These are phyloP conservation scores for Triticum monococcum DNA, from an alignment of 176 grass and related monocot species.

Conservation along the genomic window DNA sequence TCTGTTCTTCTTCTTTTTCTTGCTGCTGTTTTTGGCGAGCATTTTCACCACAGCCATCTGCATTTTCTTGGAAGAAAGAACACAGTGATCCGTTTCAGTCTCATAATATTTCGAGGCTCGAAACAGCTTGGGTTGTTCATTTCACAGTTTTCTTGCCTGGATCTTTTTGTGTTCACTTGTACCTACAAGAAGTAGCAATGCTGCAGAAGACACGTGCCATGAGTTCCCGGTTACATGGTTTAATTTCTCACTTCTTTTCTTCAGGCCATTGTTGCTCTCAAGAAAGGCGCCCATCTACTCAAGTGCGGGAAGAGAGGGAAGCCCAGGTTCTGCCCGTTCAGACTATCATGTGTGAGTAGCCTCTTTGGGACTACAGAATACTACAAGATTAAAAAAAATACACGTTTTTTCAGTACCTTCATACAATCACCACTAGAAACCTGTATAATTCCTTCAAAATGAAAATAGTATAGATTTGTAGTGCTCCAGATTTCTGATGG, in stretches of 20 bases:
- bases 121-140: neutral
- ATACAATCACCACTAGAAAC: neutral
- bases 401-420: neutral
- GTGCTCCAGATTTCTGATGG: conserved; percentile 7
- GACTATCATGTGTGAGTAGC: conserved; percentile 74
- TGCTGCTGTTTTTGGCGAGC: neutral
- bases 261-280: conserved; percentile 82
- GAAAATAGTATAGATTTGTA: neutral
- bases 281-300: conserved; percentile 88
- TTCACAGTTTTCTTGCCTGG: neutral
- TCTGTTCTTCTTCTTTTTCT: conserved; percentile 6
- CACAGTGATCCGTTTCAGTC: conserved; percentile 7
- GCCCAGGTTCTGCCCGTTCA: conserved; percentile 78
- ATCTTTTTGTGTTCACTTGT: neutral
- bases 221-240: neutral
- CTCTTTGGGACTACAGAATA: conserved; percentile 27
- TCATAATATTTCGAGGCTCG: neutral
- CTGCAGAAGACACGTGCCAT: neutral
- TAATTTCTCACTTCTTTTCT: conserved; percentile 18
- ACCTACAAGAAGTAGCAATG: neutral
- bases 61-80: conserved; percentile 5
- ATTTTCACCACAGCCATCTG: neutral
- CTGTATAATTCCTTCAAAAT: neutral
- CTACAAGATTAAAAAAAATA: neutral
- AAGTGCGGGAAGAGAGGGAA: conserved; percentile 97